Evolutionary conservation across 345 rosid genomes (phyloP).

Genomic region (Citrus unshiu): DNA sequence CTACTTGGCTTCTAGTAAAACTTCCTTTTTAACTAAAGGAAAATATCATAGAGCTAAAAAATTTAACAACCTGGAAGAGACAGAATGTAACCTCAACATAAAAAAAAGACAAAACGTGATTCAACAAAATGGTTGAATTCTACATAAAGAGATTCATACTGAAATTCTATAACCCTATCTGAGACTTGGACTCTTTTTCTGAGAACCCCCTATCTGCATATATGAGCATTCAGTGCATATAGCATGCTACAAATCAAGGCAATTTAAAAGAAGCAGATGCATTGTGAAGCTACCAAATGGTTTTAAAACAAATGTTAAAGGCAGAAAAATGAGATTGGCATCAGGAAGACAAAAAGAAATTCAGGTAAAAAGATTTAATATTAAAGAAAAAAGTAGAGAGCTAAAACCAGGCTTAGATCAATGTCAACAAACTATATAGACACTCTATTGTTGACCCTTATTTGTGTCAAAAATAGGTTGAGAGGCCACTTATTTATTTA

Average conservation of each 20-base stretch:
- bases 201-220: not conserved
- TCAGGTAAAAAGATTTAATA: no score
- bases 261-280: not conserved
- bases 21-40: no score
- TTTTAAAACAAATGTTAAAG: not conserved
- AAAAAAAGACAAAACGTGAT: not conserved
- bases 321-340: not conserved
- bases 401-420: not conserved
- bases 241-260: not conserved
- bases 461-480: not conserved
- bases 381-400: not conserved
- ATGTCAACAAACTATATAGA: not conserved
- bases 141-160: not conserved
- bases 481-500: not conserved
- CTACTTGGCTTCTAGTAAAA: no score
- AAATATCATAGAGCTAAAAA: no score
- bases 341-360: no score
- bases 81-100: no score
- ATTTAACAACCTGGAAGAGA: no score
- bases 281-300: not conserved
- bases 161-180: conserved; percentile 3
- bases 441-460: not conserved
- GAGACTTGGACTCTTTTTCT: not conserved
- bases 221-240: not conserved
- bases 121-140: not conserved